Evolutionary conservation across 306 rosid genomes (phyloP).

Genomic region (Abrus pulchellus): DNA sequence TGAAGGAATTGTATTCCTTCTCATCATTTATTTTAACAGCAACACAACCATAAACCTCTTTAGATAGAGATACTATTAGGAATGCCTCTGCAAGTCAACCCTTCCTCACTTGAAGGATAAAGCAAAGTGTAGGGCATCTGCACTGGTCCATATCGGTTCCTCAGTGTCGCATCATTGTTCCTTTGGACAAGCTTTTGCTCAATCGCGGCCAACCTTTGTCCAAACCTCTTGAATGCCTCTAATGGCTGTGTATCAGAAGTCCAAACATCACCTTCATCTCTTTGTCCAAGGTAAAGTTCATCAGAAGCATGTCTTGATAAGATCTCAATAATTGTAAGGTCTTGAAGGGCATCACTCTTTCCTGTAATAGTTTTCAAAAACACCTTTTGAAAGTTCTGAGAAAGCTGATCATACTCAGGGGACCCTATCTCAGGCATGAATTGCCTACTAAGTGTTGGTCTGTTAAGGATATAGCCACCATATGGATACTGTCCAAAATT

Average conservation of each 20-base stretch:
- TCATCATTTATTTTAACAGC: conserved; percentile 6
- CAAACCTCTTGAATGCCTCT: conserved; percentile 52
- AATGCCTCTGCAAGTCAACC: conserved; percentile 77
- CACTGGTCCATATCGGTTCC: conserved; percentile 70
- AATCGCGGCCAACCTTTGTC: conserved; percentile 40
- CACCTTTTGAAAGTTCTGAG: conserved; percentile 51
- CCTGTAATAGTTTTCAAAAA: conserved; percentile 68
- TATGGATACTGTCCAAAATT: conserved; percentile 78
- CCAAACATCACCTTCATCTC: conserved; percentile 51
- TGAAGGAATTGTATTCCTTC: conserved; percentile 23
- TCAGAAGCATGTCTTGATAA: conserved; percentile 73
- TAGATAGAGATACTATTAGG: conserved; percentile 77
- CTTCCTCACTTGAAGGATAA: conserved; percentile 71
- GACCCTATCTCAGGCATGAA: conserved; percentile 73
- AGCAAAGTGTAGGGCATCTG: conserved; percentile 80
- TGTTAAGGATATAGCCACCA: conserved; percentile 74
- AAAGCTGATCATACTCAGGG: conserved; percentile 62
- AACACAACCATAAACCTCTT: conserved; percentile 4
- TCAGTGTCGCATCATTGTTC: conserved; percentile 46
- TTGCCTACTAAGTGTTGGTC: conserved; percentile 66
- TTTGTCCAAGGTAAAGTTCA: conserved; percentile 65
- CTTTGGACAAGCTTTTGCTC: conserved; percentile 43
- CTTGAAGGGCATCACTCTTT: conserved; percentile 56
- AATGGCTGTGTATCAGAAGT: conserved; percentile 35
- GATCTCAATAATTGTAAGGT: conserved; percentile 67